Conservation (phyloP, 2,329 filamentous ascomycete species). For the Escovopsis sp. region DNA sequence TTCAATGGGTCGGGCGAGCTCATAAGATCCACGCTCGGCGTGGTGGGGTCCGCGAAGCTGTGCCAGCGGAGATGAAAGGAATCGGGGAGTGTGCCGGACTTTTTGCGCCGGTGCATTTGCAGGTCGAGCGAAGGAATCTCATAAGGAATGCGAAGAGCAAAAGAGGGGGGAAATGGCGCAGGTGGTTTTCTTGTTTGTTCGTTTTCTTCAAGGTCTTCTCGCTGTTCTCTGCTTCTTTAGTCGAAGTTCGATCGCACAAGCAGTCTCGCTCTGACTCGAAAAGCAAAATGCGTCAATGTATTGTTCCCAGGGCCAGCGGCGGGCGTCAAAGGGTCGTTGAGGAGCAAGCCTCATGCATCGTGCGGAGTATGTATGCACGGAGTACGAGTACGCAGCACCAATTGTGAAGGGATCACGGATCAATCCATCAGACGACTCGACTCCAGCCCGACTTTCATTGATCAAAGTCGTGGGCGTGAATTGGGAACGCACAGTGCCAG, state of each 20-base stretch:
- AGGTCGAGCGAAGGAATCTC: conserved; percentile 4
- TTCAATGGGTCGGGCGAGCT: conserved; percentile 38
- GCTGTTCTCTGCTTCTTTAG: too few relatives aligned
- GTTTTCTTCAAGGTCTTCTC: too few relatives aligned
- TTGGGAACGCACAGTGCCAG: too few relatives aligned
- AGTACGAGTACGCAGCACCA: too few relatives aligned
- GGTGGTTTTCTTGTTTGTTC: not conserved
- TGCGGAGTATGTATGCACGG: too few relatives aligned
- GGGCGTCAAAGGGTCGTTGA: conserved; percentile 1
- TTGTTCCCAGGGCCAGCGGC: conserved; percentile 4
- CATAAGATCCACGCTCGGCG: conserved; percentile 27
- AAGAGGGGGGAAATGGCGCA: not conserved
- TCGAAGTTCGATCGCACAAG: not conserved
- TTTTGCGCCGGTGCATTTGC: conserved; percentile 18
- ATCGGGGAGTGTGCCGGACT: conserved; percentile 12
- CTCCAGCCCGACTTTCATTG: too few relatives aligned
- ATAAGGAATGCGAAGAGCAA: conserved; percentile 2
- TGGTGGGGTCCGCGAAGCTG: conserved; percentile 20
- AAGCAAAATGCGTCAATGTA: not conserved
- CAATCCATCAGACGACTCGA: too few relatives aligned
- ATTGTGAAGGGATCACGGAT: too few relatives aligned
- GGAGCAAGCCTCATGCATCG: too few relatives aligned
- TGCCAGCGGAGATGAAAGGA: conserved; percentile 22
- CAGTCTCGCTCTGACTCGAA: not conserved
- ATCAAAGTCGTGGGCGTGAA: too few relatives aligned